phyloP scores from a whole-genome alignment of 2,329 filamentous ascomycete species.

The Diplodia mutila region DNA sequence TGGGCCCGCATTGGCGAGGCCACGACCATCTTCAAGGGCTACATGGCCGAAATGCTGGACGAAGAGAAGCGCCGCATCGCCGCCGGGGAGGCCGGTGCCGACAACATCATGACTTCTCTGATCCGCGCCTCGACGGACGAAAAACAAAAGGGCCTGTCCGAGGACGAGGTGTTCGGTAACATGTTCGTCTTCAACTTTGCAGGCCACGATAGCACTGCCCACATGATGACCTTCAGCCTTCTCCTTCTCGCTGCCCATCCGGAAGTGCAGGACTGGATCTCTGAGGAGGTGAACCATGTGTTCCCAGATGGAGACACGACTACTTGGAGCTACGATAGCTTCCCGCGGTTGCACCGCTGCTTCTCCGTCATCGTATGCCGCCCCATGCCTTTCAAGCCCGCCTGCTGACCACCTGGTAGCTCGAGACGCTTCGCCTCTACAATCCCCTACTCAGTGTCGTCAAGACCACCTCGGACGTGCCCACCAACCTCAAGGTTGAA shows the following conservation, averaged over 20 bases:
- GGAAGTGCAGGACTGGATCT: conserved; percentile 51
- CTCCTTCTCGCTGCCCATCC: conserved; percentile 52
- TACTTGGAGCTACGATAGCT: conserved; percentile 44
- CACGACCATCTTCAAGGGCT: conserved; percentile 25
- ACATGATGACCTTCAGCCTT: conserved; percentile 49
- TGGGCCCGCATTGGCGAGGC: conserved; percentile 24
- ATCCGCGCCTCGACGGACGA: neutral
- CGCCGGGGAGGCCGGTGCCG: neutral
- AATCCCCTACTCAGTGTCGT: conserved; percentile 37
- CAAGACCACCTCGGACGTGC: conserved; percentile 34
- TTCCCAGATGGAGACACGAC: conserved; percentile 25
- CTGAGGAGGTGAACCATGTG: conserved; percentile 43
- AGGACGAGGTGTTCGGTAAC: conserved; percentile 54
- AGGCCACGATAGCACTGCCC: conserved; percentile 57
- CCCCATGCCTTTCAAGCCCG: neutral
- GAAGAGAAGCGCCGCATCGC: neutral
- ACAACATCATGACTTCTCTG: conserved; percentile 25
- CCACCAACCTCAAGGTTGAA: conserved; percentile 9
- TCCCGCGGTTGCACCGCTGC: conserved; percentile 49
- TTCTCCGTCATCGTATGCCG: conserved; percentile 37
- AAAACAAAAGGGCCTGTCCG: neutral
- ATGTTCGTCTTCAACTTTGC: conserved; percentile 56
- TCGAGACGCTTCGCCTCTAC: conserved; percentile 51
- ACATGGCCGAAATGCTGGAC: conserved; percentile 25
- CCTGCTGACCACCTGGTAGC: conserved; percentile 33